Conservation (phyloP, 2,329 filamentous ascomycete genomes). For the Paracamarosporium sp. region DNA sequence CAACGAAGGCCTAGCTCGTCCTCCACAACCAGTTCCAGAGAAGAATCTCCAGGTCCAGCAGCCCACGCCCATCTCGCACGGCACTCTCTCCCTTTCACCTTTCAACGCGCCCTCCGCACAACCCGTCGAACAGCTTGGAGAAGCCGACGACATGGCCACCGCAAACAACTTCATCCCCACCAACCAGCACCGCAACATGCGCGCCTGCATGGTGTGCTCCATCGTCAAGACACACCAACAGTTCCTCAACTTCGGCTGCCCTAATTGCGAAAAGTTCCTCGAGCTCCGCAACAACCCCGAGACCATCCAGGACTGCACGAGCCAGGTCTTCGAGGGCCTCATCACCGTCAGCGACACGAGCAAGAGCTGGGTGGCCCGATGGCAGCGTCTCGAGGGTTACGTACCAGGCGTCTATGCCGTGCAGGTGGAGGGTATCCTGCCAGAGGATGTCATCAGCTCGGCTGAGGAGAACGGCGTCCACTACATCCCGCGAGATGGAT, state of each 20-base stretch:
- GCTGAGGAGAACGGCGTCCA: slow-evolving; percentile 66
- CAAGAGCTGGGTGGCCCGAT: slow-evolving; percentile 93
- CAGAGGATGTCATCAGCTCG: slow-evolving; percentile 62
- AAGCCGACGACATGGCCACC: slow-evolving; percentile 39
- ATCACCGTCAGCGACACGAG: slow-evolving; percentile 84
- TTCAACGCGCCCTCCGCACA: not conserved
- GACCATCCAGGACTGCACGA: slow-evolving; percentile 89
- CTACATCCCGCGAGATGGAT: slow-evolving; percentile 60
- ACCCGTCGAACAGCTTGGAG: slow-evolving; percentile 24
- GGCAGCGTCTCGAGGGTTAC: slow-evolving; percentile 90
- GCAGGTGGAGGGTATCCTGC: slow-evolving; percentile 84
- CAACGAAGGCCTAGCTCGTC: not conserved
- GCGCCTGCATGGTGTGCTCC: slow-evolving; percentile 98
- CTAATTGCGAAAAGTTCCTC: slow-evolving; percentile 95
- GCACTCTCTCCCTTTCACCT: not conserved
- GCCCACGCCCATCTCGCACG: not conserved
- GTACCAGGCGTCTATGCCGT: slow-evolving; percentile 90
- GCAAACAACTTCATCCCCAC: slow-evolving; percentile 72
- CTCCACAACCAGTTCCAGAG: not conserved
- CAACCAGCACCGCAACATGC: slow-evolving; percentile 81
- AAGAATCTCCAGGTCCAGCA: not conserved
- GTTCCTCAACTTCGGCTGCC: slow-evolving; percentile 87
- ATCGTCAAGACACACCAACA: slow-evolving; percentile 84
- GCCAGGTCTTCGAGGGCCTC: slow-evolving; percentile 92
- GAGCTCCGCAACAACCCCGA: slow-evolving; percentile 81